Evolutionary conservation across 768 basidiomycete genomes (phyloP).

Genomic region (Sporobolomyces roseus): DNA sequence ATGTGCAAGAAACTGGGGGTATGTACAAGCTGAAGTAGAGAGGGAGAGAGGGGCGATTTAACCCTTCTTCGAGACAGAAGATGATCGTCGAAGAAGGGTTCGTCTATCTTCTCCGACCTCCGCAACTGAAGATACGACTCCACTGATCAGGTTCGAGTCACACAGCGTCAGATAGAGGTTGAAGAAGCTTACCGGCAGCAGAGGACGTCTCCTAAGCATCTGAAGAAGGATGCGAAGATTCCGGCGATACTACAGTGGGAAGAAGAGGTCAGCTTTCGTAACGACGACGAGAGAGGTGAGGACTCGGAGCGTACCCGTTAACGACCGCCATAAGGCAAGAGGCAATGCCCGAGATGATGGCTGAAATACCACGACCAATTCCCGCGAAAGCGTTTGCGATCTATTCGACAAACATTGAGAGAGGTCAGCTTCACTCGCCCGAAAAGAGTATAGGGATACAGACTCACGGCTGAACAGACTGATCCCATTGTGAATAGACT

Average conservation of each 20-base stretch:
- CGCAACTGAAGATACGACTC: too few relatives aligned
- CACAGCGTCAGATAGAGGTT: too few relatives aligned
- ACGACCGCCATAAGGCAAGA: constrained; percentile 8
- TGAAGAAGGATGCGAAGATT: constrained; percentile 15
- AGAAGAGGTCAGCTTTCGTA: neutral
- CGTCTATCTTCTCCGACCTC: too few relatives aligned
- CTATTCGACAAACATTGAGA: neutral
- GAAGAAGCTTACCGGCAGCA: constrained; percentile 7
- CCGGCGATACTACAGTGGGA: constrained; percentile 8
- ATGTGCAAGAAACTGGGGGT: too few relatives aligned
- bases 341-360: constrained; percentile 6
- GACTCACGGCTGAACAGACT: constrained; percentile 16
- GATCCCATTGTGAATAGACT: constrained; percentile 4
- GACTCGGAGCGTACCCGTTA: neutral
- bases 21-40: too few relatives aligned
- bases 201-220: constrained; percentile 10
- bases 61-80: too few relatives aligned
- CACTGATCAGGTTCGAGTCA: too few relatives aligned
- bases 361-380: neutral
- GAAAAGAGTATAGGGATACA: too few relatives aligned
- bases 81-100: too few relatives aligned
- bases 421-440: neutral
- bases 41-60: too few relatives aligned
- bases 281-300: neutral
- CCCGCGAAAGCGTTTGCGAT: neutral